These are phyloP conservation scores for Kuraishia piskuri DNA, from an alignment of 805 yeast species.

Conservation along the genomic window DNA sequence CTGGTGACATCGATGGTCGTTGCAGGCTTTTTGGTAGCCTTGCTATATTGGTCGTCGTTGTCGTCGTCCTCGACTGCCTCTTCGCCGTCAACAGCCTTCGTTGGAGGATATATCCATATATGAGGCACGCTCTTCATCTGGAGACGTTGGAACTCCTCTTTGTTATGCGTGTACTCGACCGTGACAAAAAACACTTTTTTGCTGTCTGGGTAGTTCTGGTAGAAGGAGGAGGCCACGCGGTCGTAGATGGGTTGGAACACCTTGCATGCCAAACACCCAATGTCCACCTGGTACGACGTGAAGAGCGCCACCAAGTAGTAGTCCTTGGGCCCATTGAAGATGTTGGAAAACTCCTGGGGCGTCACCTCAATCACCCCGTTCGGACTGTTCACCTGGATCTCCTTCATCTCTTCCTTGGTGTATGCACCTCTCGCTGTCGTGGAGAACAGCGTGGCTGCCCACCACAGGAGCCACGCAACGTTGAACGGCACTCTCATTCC, in stretches of 20 bases:
- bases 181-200: conserved; percentile 35
- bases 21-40: neutral
- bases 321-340: conserved; percentile 40
- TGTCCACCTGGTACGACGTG: conserved; percentile 36
- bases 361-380: conserved; percentile 34
- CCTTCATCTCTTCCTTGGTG: conserved; percentile 9
- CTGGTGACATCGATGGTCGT: conserved; percentile 7
- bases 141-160: conserved; percentile 29
- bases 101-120: conserved; percentile 52
- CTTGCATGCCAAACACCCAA: conserved; percentile 40
- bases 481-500: neutral
- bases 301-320: conserved; percentile 43
- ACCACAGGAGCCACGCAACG: neutral
- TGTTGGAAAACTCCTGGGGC: conserved; percentile 27
- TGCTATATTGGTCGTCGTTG: conserved; percentile 5
- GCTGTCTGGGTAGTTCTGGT: conserved; percentile 31
- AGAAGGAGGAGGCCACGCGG: conserved; percentile 34
- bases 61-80: conserved; percentile 17
- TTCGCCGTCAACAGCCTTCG: conserved; percentile 11
- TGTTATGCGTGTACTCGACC: conserved; percentile 42
- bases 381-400: conserved; percentile 7
- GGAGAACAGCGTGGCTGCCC: neutral
- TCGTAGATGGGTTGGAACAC: conserved; percentile 32
- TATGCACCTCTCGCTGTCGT: conserved; percentile 5
- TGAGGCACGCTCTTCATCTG: conserved; percentile 50